Conservation (phyloP, 192 early-diverging fungal genomes). For the Coemansia sp. region DNA sequence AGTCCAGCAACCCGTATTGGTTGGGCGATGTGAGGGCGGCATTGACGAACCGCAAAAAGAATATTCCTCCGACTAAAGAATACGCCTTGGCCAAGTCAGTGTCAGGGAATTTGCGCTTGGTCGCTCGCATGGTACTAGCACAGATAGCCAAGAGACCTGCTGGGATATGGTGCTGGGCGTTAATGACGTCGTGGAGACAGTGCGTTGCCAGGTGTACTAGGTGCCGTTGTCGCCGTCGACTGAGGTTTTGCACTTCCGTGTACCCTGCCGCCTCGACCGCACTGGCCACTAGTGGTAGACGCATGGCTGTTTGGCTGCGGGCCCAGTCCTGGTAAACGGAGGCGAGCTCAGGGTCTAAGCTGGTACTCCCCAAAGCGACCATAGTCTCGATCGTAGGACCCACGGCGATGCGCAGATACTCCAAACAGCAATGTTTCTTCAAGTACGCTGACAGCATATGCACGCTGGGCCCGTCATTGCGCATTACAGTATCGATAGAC, state of each 20-base stretch:
- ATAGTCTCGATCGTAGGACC: constrained; percentile 46
- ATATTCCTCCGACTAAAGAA: constrained; percentile 52
- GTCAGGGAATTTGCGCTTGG: constrained; percentile 33
- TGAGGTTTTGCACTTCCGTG: constrained; percentile 56
- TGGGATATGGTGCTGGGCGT: constrained; percentile 32
- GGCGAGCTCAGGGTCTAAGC: constrained; percentile 41
- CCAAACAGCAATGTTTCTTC: constrained; percentile 34
- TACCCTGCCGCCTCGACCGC: constrained; percentile 47
- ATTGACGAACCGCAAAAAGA: constrained; percentile 53
- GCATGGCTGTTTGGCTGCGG: constrained; percentile 21
- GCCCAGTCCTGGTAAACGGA: constrained; percentile 54
- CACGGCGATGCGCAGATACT: constrained; percentile 42
- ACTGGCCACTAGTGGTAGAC: constrained; percentile 33
- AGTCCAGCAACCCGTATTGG: constrained; percentile 44
- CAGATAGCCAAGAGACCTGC: constrained; percentile 44
- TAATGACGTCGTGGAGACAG: constrained; percentile 42
- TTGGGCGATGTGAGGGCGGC: constrained; percentile 45
- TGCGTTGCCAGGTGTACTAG: constrained; percentile 43
- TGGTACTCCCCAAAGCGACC: constrained; percentile 30
- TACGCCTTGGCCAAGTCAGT: constrained; percentile 32
- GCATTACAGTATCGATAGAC: constrained; percentile 49
- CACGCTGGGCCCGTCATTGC: constrained; percentile 53
- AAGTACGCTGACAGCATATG: constrained; percentile 48
- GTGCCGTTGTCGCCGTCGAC: constrained; percentile 46
- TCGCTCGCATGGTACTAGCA: constrained; percentile 33